Evolutionary conservation across 148 eudicot genomes (phyloP), one percentile per base, ranked within the genome.

Genomic region (Polygonum aviculare): DNA sequence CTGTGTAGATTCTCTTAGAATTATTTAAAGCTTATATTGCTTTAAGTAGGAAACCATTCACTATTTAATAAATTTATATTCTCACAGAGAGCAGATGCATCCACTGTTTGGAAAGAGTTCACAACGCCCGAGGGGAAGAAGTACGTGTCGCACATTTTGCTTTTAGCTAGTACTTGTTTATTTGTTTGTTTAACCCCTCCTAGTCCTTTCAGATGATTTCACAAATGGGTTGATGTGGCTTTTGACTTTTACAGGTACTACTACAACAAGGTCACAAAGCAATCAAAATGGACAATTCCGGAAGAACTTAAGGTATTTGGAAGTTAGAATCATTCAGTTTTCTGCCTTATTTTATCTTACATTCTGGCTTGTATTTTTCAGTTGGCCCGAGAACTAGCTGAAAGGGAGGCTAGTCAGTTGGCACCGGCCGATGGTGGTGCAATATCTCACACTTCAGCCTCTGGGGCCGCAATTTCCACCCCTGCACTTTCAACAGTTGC

Each of bases 61-160:
- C 26, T 8, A 72, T 63, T 38, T 80, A 73, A 85, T 77, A 31
- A 74, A 26, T 81, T 74, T 76, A 38, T 72, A 22, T 69, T 79
- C 69, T 77, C 60, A 75, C 91, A 94, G 98, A 92, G 96, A 82
- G 98, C 97, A 65, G 97, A 94, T 84, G 97, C 98, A 15, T 94
- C 97, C 2, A 90, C 97, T 77, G 93, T 89, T n/a, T 94, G 98
- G 98, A 94, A 95, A 84, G 99, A 95, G 81, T 93, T 95, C 82
- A 88, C 97, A 45, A 91, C 96, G 51, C 78, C 89, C 12, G 97
- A 93, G 78, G 99, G 97, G 73, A 87, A 86, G 81, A 93, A 85
- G 99, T 95, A 84, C 55, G 98, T 75, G 63, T 11, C 47, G 70
- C 69, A 38, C 22, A 41, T 76, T 82, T 60, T 47, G 2, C 18